Conservation (phyloP, 2,329 filamentous ascomycete genomes). For the Thelonectria olida region DNA sequence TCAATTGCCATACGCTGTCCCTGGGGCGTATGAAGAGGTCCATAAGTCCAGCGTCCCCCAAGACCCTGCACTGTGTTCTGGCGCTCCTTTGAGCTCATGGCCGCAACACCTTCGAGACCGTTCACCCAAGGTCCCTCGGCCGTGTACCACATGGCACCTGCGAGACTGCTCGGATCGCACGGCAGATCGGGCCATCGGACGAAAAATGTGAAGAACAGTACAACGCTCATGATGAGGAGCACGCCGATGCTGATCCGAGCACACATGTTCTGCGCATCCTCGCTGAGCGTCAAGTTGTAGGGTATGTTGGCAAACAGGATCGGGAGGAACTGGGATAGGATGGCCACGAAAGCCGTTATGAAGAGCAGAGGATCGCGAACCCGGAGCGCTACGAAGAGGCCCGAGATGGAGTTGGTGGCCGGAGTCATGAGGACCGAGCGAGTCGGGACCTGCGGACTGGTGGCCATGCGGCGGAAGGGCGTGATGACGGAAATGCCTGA, state of each 20-base stretch:
- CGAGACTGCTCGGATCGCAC: conserved; percentile 56
- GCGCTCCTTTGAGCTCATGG: conserved; percentile 24
- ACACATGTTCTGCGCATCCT: conserved; percentile 50
- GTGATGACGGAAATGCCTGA: conserved; percentile 52
- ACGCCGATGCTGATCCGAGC: conserved; percentile 50
- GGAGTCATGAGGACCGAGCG: conserved; percentile 52
- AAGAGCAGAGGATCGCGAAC: conserved; percentile 51
- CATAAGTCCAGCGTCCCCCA: conserved; percentile 30
- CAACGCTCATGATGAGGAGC: conserved; percentile 52
- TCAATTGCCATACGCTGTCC: conserved; percentile 32
- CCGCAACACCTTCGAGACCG: conserved; percentile 29
- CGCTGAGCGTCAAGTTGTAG: conserved; percentile 52
- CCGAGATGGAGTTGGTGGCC: conserved; percentile 55
- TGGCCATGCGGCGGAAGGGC: conserved; percentile 52
- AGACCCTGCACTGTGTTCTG: conserved; percentile 24
- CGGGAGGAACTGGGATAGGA: conserved; percentile 58
- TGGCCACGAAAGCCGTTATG: conserved; percentile 50
- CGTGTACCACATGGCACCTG: conserved; percentile 48
- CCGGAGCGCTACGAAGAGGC: conserved; percentile 40
- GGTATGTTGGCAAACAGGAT: conserved; percentile 58
- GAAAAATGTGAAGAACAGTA: conserved; percentile 50
- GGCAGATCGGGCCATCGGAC: conserved; percentile 54
- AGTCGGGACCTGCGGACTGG: conserved; percentile 43
- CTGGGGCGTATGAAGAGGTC: conserved; percentile 24
- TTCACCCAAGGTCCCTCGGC: conserved; percentile 19